phyloP scores from a whole-genome alignment of 371 early-diverging fungal genomes.

The Actinomucor elegans region DNA sequence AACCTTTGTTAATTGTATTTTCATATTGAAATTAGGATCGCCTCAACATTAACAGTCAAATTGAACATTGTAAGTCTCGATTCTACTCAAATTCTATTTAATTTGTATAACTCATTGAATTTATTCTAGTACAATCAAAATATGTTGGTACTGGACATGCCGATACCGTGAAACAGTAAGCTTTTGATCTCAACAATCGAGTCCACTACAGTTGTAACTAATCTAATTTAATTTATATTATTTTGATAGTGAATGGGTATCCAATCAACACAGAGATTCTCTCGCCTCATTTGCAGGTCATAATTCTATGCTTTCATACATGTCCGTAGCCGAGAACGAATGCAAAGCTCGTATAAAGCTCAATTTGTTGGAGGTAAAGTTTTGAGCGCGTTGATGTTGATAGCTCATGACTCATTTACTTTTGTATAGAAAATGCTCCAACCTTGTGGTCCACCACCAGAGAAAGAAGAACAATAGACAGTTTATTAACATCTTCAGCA shows the following conservation, averaged over 20 bases:
- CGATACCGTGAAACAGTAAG: conserved; percentile 87
- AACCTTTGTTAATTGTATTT: too few species aligned
- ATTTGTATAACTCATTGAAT: background rate
- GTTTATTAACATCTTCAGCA: background rate
- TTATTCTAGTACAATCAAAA: conserved; percentile 73
- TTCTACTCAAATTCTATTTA: background rate
- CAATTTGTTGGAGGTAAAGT: conserved; percentile 71
- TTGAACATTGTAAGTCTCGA: conserved; percentile 69
- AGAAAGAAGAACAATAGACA: conserved; percentile 50
- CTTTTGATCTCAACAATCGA: too few species aligned
- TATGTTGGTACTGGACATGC: conserved; percentile 92
- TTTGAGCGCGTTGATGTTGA: too few species aligned
- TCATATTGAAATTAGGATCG: too few species aligned
- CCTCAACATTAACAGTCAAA: conserved; percentile 77
- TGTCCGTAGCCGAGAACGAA: conserved; percentile 87
- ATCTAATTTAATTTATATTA: too few species aligned
- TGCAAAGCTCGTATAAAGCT: conserved; percentile 71
- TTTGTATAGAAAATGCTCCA: conserved; percentile 75
- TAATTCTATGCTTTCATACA: conserved; percentile 68
- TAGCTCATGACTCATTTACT: too few species aligned
- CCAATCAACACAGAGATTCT: conserved; percentile 84
- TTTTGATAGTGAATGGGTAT: conserved; percentile 77
- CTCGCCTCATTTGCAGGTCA: conserved; percentile 82
- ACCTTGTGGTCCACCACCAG: conserved; percentile 73
- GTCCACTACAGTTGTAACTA: too few species aligned